Evolutionary conservation across 2,329 filamentous ascomycete genomes (phyloP), one percentile per base, ranked within the genome.

Genomic region (Penicillium sp.): DNA sequence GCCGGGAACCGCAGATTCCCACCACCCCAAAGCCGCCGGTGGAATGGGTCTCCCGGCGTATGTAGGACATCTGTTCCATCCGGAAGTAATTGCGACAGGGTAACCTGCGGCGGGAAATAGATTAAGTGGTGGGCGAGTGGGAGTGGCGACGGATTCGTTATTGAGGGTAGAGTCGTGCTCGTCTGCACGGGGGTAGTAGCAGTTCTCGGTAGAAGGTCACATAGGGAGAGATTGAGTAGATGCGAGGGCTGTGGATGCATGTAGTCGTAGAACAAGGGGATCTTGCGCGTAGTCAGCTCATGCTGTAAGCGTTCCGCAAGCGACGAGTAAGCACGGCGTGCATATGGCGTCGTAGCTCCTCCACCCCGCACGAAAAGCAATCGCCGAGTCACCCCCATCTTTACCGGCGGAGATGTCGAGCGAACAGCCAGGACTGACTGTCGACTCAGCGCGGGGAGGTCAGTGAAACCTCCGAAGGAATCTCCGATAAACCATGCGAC

Each of bases 61-160:
- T 97, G 92, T 56, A 89, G 82, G 4, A 85, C 81, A 74, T 98
- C 94, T 0, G 93, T 96, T 59, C 95, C 94, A 78, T 99, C 95
- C 1, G 87, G 81, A 19, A 92, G 83, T 46, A 98, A 84, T 37
- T 81, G 68, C 7, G 83, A 85, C 14, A 85, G 79, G 0, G 84
- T 81, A 19, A 89, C 80, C 64, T 87, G 85, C 11, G 90, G 85
- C 61, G 93, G 92, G 78, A 97, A 97, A 80, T 96, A 96, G 65
- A 94, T 87, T 38, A 97, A 83, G 75, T 97, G 93, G 74, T 96
- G 89, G 38, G 89, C 90, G 16, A 68, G 60, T 6, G 76, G 71
- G 62, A 79, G 62, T 19, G 60, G 67, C n/a, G 52, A 59, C 14
- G 72, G 70, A 3, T 65, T 61, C 11, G 62, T 68, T 60, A 73